Percentiles rank a stretch among this genome's conserved stretches.
Evolutionary conservation across 768 basidiomycete species (phyloP).

Genomic region (Kwoniella europaea): DNA sequence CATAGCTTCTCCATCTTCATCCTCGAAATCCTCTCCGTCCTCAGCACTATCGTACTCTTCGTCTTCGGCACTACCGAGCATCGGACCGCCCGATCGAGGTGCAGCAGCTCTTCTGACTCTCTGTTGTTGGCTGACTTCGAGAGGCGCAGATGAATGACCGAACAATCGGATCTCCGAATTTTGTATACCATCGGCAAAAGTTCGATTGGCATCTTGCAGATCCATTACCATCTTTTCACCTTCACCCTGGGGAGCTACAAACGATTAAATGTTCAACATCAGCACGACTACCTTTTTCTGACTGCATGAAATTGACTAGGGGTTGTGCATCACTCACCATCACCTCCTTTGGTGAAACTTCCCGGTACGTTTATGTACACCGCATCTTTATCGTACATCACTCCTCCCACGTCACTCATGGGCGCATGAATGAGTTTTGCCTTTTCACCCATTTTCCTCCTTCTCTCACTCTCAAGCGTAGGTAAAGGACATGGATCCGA

Average conservation of each 20-base stretch:
- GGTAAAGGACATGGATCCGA: slow-evolving; percentile 97
- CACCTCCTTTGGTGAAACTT: slow-evolving; percentile 76
- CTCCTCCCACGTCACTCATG: slow-evolving; percentile 97
- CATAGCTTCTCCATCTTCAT: slow-evolving; percentile 49
- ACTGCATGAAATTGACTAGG: too few relatives aligned
- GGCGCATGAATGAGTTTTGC: slow-evolving; percentile 93
- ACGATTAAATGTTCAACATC: not conserved
- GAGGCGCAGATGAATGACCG: slow-evolving; percentile 74
- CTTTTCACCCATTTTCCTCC: slow-evolving; percentile 92
- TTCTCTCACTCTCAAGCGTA: slow-evolving; percentile 81
- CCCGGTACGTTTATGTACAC: slow-evolving; percentile 98
- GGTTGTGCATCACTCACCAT: slow-evolving; percentile 38
- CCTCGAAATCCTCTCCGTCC: slow-evolving; percentile 53
- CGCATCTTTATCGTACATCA: slow-evolving; percentile 96
- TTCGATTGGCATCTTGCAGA: slow-evolving; percentile 80
- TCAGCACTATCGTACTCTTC: slow-evolving; percentile 52
- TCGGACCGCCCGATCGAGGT: slow-evolving; percentile 51
- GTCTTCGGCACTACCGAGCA: slow-evolving; percentile 56
- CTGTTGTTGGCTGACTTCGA: slow-evolving; percentile 59
- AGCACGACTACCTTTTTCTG: not conserved
- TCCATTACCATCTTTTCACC: slow-evolving; percentile 98
- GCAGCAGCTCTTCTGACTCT: slow-evolving; percentile 40
- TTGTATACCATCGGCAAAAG: slow-evolving; percentile 81
- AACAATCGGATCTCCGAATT: slow-evolving; percentile 82
- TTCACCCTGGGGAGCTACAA: slow-evolving; percentile 78